These are phyloP conservation scores for Trichoderma simmonsii DNA, from an alignment of 2,329 filamentous ascomycete species.

Conservation along the genomic window DNA sequence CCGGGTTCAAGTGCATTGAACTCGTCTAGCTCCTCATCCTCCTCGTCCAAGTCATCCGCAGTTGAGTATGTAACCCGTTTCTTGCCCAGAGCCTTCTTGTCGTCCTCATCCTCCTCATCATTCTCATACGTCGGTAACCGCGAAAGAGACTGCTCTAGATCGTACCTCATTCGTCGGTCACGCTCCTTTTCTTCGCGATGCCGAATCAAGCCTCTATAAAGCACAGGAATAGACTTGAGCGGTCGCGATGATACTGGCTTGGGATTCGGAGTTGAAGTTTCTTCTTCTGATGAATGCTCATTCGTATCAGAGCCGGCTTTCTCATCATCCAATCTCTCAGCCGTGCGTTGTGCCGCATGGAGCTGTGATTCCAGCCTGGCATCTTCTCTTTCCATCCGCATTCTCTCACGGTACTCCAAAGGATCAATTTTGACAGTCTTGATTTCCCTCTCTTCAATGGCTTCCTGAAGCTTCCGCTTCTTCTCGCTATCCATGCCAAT, in stretches of 20 bases:
- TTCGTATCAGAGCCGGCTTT: constrained; percentile 22
- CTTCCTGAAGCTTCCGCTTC: constrained; percentile 71
- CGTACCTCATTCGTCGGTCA: constrained; percentile 61
- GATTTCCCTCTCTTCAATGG: constrained; percentile 48
- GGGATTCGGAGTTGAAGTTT: constrained; percentile 28
- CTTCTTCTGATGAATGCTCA: constrained; percentile 23
- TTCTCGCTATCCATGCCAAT: constrained; percentile 81
- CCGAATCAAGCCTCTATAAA: constrained; percentile 75
- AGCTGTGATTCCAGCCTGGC: constrained; percentile 66
- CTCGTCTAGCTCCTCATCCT: constrained; percentile 75
- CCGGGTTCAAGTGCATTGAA: constrained; percentile 68
- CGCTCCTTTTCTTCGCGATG: constrained; percentile 67
- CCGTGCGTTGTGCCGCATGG: constrained; percentile 75
- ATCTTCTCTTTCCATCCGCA: constrained; percentile 67
- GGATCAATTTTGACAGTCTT: constrained; percentile 64
- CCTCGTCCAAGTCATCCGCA: constrained; percentile 70
- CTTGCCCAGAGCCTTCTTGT: constrained; percentile 65
- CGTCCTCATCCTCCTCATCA: constrained; percentile 69
- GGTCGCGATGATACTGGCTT: constrained; percentile 46
- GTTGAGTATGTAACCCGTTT: constrained; percentile 53
- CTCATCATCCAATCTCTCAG: constrained; percentile 70
- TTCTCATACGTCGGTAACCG: constrained; percentile 65
- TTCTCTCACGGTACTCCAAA: constrained; percentile 69
- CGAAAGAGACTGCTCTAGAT: constrained; percentile 63
- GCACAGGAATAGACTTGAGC: constrained; percentile 67